phyloP scores from a whole-genome alignment of 495 filamentous ascomycete species.

The Penicillium ochrochloron region DNA sequence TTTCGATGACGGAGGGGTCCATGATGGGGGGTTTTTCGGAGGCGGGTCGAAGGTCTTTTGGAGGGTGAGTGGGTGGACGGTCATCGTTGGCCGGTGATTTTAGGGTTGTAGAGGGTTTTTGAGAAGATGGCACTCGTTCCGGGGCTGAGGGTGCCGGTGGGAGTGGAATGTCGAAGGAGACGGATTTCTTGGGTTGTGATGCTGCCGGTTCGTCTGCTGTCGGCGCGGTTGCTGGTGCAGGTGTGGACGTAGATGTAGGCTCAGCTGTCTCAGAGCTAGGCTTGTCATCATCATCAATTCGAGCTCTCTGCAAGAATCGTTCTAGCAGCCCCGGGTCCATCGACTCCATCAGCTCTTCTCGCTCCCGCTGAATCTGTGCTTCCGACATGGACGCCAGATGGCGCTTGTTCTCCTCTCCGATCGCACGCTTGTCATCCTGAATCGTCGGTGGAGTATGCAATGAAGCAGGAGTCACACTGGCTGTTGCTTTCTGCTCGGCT shows the following conservation, averaged over 20 bases:
- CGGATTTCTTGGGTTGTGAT: conserved; percentile 33
- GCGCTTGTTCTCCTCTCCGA: conserved; percentile 81
- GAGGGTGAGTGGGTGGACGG: conserved; percentile 38
- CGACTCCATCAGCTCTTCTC: conserved; percentile 69
- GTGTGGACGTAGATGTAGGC: neutral
- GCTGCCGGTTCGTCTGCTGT: conserved; percentile 4
- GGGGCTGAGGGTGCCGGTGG: conserved; percentile 9
- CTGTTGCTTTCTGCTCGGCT: conserved; percentile 29
- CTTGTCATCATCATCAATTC: conserved; percentile 65
- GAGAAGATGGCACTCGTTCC: conserved; percentile 14
- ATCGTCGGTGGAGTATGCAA: conserved; percentile 13
- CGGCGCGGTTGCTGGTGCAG: conserved; percentile 1
- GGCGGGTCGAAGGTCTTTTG: conserved; percentile 48
- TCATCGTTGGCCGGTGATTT: conserved; percentile 41
- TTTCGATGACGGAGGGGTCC: conserved; percentile 65
- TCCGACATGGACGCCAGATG: conserved; percentile 78
- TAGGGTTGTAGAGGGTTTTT: conserved; percentile 27
- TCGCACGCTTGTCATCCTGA: conserved; percentile 62
- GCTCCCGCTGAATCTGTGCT: conserved; percentile 77
- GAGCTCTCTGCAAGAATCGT: conserved; percentile 76
- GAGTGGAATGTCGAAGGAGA: conserved; percentile 37
- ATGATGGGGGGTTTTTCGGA: conserved; percentile 42
- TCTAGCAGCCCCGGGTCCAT: conserved; percentile 75
- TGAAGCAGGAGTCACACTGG: neutral
- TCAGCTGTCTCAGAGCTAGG: neutral